Evolutionary conservation across 2,329 filamentous ascomycete species (phyloP).

Genomic region (Colletotrichum navitas): DNA sequence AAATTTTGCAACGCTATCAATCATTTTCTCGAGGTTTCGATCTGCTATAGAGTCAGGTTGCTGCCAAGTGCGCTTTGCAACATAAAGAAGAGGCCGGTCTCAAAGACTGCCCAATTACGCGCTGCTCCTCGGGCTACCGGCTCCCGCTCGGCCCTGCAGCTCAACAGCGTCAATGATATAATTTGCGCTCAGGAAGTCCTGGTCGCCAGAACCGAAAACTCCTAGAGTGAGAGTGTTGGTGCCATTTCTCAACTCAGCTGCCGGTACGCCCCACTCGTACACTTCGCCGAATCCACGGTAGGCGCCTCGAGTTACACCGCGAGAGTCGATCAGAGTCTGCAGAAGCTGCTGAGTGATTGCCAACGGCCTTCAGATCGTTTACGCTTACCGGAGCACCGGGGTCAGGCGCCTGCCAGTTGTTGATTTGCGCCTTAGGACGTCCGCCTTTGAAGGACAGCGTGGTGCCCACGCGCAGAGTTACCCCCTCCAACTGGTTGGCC

Average conservation of each 20-base stretch:
- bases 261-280: slow-evolving; percentile 65
- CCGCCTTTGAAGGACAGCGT: slow-evolving; percentile 68
- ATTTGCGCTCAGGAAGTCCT: slow-evolving; percentile 63
- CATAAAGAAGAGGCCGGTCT: background rate
- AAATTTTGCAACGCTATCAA: too few species aligned
- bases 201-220: slow-evolving; percentile 64
- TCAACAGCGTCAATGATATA: slow-evolving; percentile 40
- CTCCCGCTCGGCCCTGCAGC: slow-evolving; percentile 26
- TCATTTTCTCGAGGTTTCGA: too few species aligned
- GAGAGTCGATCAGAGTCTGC: slow-evolving; percentile 61
- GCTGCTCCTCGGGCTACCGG: background rate
- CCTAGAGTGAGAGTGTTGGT: slow-evolving; percentile 66
- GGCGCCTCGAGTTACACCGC: slow-evolving; percentile 69
- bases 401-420: slow-evolving; percentile 48
- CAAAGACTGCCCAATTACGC: background rate
- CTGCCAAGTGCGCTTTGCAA: background rate
- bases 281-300: slow-evolving; percentile 69
- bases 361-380: too few species aligned
- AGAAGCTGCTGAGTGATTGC: slow-evolving; percentile 43
- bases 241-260: slow-evolving; percentile 63
- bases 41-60: too few species aligned
- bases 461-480: slow-evolving; percentile 68
- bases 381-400: slow-evolving; percentile 54
- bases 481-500: slow-evolving; percentile 55
- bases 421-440: slow-evolving; percentile 60